phyloP scores from a whole-genome alignment of 345 rosid genomes.

The Angophora floribunda region DNA sequence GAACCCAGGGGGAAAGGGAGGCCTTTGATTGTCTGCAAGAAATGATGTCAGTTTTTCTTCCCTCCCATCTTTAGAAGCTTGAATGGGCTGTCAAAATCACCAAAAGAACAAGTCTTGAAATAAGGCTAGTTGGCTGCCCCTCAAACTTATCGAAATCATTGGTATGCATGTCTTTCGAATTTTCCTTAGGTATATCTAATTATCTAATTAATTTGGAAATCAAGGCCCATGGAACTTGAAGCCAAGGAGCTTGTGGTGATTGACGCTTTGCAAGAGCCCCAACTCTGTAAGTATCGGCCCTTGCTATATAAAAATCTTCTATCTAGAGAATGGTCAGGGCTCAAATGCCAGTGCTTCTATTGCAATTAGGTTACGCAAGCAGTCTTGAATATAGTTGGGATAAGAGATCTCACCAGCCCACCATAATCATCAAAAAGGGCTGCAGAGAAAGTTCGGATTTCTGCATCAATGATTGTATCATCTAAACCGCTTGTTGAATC shows the following conservation, averaged over 20 bases:
- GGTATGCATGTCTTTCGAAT: neutral
- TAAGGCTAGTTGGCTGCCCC: neutral
- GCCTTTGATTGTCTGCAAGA: neutral
- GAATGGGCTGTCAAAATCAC: neutral
- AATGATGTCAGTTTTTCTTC: neutral
- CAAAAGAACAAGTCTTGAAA: neutral
- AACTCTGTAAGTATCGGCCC: neutral
- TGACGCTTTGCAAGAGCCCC: neutral
- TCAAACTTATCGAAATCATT: neutral
- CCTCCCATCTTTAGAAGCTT: neutral
- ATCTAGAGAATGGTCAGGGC: neutral
- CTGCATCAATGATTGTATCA: conserved; percentile 63
- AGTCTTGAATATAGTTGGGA: neutral
- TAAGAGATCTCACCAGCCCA: conserved; percentile 70
- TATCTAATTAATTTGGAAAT: neutral
- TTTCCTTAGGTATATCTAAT: neutral
- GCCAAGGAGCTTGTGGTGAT: neutral
- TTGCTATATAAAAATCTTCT: neutral
- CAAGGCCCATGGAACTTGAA: neutral
- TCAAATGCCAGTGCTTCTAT: neutral
- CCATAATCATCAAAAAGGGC: conserved; percentile 95
- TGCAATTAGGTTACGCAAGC: neutral
- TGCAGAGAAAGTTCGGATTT: conserved; percentile 72
- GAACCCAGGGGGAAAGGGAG: neutral
- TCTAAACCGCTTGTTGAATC: conserved; percentile 61